Percentiles rank a stretch among this genome's conserved stretches.
These are phyloP conservation scores for Colletotrichum somersetense DNA, from an alignment of 2,329 filamentous ascomycete species.

Conservation along the genomic window DNA sequence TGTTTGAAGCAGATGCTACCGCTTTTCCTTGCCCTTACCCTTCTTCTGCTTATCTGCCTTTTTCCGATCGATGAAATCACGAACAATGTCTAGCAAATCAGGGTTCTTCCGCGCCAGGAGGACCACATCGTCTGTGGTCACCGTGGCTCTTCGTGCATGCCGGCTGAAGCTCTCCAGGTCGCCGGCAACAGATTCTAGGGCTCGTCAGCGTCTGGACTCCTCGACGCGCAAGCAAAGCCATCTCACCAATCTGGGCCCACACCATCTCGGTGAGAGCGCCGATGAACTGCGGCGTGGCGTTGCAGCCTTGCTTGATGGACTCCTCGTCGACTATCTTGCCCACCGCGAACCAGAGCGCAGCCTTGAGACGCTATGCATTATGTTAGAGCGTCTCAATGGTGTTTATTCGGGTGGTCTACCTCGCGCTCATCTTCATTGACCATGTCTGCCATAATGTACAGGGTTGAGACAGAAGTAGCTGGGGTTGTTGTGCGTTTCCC, in stretches of 20 bases:
- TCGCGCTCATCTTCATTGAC: conserved; percentile 53
- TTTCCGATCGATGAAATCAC: conserved; percentile 73
- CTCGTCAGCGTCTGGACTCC: background rate
- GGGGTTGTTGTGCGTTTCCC: background rate
- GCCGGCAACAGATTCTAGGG: conserved; percentile 66
- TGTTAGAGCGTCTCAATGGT: conserved; percentile 3
- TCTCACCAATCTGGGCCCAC: conserved; percentile 79
- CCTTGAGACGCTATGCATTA: conserved; percentile 77
- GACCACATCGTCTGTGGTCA: conserved; percentile 89
- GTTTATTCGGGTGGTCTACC: conserved; percentile 42
- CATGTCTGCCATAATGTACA: conserved; percentile 50
- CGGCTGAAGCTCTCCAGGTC: conserved; percentile 71
- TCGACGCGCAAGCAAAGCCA: background rate
- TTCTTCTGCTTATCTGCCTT: conserved; percentile 57
- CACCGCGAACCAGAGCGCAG: conserved; percentile 85
- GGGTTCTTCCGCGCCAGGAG: conserved; percentile 89
- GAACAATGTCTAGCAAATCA: conserved; percentile 82
- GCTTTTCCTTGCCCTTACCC: conserved; percentile 33
- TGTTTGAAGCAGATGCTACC: conserved; percentile 5
- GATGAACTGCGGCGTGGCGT: conserved; percentile 93
- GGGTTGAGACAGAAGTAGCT: background rate
- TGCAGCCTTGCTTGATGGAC: conserved; percentile 77
- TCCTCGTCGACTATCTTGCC: conserved; percentile 92
- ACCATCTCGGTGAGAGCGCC: conserved; percentile 87
- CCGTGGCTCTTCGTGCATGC: conserved; percentile 84